These are phyloP conservation scores for Asclepias syriaca DNA, from an alignment of 257 asterid species.

Conservation along the genomic window DNA sequence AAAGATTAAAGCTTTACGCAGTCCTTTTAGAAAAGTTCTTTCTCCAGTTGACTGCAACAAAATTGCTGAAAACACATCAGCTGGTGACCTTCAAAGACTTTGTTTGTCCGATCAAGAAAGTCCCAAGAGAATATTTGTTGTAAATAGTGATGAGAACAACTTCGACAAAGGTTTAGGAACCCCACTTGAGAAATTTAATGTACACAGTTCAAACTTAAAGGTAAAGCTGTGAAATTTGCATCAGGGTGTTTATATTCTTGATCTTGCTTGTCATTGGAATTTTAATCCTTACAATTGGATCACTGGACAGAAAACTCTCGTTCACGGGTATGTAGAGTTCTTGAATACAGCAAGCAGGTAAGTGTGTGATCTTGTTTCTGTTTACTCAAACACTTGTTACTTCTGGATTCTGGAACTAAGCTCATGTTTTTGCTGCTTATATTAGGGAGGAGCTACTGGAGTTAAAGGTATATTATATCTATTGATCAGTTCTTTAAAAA, in stretches of 20 bases:
- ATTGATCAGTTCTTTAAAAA: constrained; percentile 2
- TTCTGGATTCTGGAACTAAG: neutral
- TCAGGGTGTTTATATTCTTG: neutral
- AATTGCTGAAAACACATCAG: constrained; percentile 5
- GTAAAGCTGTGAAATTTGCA: constrained; percentile 23
- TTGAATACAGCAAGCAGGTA: constrained; percentile 78
- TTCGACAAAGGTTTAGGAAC: constrained; percentile 36
- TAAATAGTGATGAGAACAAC: constrained; percentile 25
- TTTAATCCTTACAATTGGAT: constrained; percentile 5
- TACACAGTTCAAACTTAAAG: constrained; percentile 64
- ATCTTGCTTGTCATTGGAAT: constrained; percentile 12
- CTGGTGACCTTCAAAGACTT: constrained; percentile 15
- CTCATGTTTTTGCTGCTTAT: neutral
- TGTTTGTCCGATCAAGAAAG: constrained; percentile 36
- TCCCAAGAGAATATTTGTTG: constrained; percentile 26
- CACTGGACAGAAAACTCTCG: constrained; percentile 54
- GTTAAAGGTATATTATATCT: constrained; percentile 44
- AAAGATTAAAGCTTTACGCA: constrained; percentile 22
- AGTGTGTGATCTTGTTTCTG: neutral
- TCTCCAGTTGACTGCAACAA: constrained; percentile 55
- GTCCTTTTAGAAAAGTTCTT: constrained; percentile 45
- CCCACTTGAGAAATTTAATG: constrained; percentile 58
- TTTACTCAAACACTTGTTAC: neutral
- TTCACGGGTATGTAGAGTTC: constrained; percentile 66
- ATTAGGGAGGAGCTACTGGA: constrained; percentile 69